Evolutionary conservation across 2,329 filamentous ascomycete species (phyloP).

Genomic region (Cordyceps cateniannulata): DNA sequence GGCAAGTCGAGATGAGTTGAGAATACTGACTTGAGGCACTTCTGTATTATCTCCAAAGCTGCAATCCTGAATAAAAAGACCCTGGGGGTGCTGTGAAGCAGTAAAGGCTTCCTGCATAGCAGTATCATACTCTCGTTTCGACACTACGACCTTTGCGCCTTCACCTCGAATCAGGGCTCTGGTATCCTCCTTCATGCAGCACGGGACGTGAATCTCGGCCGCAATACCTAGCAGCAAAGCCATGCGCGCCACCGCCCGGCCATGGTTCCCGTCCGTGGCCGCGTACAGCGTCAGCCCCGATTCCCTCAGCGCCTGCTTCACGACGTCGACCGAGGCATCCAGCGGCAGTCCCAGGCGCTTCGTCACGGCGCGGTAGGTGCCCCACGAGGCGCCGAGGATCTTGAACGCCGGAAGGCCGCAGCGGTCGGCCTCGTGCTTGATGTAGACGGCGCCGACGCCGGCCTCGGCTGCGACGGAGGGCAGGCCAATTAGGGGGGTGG

Average conservation of each 20-base stretch:
- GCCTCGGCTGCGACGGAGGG: constrained; percentile 48
- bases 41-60: constrained; percentile 60
- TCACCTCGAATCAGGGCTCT: constrained; percentile 51
- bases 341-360: constrained; percentile 36
- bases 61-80: constrained; percentile 61
- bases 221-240: constrained; percentile 49
- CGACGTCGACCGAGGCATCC: constrained; percentile 34
- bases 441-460: constrained; percentile 45
- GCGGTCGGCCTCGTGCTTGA: constrained; percentile 64
- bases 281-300: constrained; percentile 45
- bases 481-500: constrained; percentile 47
- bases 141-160: constrained; percentile 51
- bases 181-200: constrained; percentile 47
- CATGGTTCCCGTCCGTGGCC: constrained; percentile 72
- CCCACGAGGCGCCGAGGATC: constrained; percentile 74
- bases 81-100: constrained; percentile 30
- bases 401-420: constrained; percentile 69
- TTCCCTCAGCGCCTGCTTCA: constrained; percentile 28
- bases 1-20: neutral
- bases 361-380: constrained; percentile 51
- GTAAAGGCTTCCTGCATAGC: constrained; percentile 45
- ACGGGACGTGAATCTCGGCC: constrained; percentile 57
- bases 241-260: constrained; percentile 66
- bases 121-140: constrained; percentile 57
- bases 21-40: constrained; percentile 46